phyloP scores from a whole-genome alignment of 202 grass and related monocot species.

The Miscanthus sacchariflorus region DNA sequence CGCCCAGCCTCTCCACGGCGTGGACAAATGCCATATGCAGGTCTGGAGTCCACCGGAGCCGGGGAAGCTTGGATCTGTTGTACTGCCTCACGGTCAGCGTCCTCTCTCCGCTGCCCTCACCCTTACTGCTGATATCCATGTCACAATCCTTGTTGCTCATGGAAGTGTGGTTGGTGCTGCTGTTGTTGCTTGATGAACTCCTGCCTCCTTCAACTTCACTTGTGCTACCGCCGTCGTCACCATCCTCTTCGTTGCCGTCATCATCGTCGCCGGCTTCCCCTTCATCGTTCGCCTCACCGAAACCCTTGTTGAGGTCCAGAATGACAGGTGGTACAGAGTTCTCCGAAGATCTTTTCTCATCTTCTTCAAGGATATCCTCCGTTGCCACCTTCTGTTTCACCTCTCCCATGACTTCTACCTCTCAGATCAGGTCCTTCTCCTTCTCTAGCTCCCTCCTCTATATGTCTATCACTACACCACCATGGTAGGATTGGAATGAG shows the following conservation, averaged over 20 bases:
- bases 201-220: conserved; percentile 52
- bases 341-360: conserved; percentile 45
- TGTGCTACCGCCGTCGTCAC: conserved; percentile 51
- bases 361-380: conserved; percentile 50
- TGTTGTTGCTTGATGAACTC: conserved; percentile 70
- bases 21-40: conserved; percentile 93
- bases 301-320: conserved; percentile 84
- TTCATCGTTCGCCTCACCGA: conserved; percentile 30
- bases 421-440: conserved; percentile 22
- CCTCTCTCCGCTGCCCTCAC: conserved; percentile 55
- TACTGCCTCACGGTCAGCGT: conserved; percentile 77
- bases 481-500: conserved; percentile 64
- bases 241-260: conserved; percentile 28
- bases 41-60: conserved; percentile 91
- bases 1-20: conserved; percentile 89
- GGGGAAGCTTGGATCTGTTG: conserved; percentile 82
- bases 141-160: conserved; percentile 43
- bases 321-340: conserved; percentile 21
- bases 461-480: conserved; percentile 46
- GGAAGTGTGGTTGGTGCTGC: conserved; percentile 49
- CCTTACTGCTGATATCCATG: conserved; percentile 49
- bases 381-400: conserved; percentile 60
- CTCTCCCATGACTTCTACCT: conserved; percentile 44
- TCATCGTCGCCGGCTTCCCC: conserved; percentile 28
- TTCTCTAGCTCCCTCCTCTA: neutral